These are phyloP conservation scores for Volvariella volvacea DNA, from an alignment of 1,284 basidiomycete genomes.

Conservation along the genomic window DNA sequence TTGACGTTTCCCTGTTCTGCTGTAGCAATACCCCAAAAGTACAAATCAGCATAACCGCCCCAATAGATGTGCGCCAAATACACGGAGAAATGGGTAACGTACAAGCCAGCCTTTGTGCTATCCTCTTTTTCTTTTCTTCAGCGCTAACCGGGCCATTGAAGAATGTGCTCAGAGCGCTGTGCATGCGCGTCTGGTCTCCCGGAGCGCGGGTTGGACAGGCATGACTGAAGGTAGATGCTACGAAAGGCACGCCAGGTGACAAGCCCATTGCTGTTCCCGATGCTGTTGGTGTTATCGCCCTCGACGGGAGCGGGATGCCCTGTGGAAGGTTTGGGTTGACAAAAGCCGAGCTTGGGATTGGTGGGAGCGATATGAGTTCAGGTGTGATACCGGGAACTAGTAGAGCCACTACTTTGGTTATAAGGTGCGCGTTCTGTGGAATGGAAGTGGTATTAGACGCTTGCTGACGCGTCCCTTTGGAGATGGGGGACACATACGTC, in stretches of 20 bases:
- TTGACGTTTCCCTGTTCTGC: constrained; percentile 54
- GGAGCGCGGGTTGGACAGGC: constrained; percentile 87
- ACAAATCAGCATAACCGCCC: constrained; percentile 6
- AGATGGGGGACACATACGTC: constrained; percentile 69
- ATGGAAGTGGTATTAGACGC: constrained; percentile 6
- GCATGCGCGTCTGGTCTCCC: constrained; percentile 78
- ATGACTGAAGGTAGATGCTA: constrained; percentile 81
- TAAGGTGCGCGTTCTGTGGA: constrained; percentile 59
- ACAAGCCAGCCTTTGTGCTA: constrained; percentile 50
- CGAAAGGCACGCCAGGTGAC: constrained; percentile 54
- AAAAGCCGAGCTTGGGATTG: constrained; percentile 56
- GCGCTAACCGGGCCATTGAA: constrained; percentile 75
- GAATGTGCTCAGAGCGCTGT: constrained; percentile 78
- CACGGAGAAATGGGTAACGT: constrained; percentile 24
- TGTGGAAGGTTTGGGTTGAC: constrained; percentile 62
- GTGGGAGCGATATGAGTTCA: constrained; percentile 61
- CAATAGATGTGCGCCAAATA: neutral
- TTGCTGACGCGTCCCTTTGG: too few relatives aligned
- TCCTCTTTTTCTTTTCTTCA: constrained; percentile 69
- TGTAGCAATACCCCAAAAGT: constrained; percentile 26
- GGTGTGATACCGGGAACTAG: constrained; percentile 79
- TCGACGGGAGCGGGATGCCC: constrained; percentile 46
- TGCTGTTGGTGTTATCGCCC: constrained; percentile 6
- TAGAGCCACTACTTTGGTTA: constrained; percentile 73
- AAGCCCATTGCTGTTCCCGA: constrained; percentile 23